Conservation (phyloP, 306 rosid species). For the Senna tora region DNA sequence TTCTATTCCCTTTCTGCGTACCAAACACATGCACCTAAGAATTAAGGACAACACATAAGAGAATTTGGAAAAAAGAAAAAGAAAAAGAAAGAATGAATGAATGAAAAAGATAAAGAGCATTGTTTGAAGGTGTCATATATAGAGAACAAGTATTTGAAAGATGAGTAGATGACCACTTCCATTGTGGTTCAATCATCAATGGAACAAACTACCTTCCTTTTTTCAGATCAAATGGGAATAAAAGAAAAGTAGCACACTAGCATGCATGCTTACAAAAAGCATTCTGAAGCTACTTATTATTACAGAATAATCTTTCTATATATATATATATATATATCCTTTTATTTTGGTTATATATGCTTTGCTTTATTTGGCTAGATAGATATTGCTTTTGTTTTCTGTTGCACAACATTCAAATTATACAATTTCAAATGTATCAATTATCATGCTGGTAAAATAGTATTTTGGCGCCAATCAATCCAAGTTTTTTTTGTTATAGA, state of each 20-base stretch:
- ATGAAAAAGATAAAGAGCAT: neutral
- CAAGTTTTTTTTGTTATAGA: no score
- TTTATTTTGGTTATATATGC: neutral
- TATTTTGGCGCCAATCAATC: no score
- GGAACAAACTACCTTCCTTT: conserved; percentile 39
- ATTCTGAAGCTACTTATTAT: neutral
- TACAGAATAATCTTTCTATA: neutral
- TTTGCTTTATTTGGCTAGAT: conserved; percentile 18
- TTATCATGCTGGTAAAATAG: neutral
- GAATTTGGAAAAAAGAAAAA: neutral
- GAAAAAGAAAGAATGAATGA: neutral
- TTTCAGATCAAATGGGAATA: conserved; percentile 42
- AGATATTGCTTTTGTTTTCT: conserved; percentile 4
- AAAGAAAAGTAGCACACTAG: conserved; percentile 33
- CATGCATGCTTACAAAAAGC: conserved; percentile 20
- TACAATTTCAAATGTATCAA: neutral
- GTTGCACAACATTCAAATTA: conserved; percentile 9
- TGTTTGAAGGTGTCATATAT: neutral
- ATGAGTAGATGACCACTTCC: neutral
- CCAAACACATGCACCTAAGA: no score
- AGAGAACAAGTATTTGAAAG: neutral
- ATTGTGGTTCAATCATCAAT: conserved; percentile 41
- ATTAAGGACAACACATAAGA: neutral
- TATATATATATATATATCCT: neutral
- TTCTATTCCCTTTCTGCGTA: no score